These are phyloP conservation scores for Diophrys sp. DNA, from an alignment of 73 alveolate species.

Conservation along the genomic window DNA sequence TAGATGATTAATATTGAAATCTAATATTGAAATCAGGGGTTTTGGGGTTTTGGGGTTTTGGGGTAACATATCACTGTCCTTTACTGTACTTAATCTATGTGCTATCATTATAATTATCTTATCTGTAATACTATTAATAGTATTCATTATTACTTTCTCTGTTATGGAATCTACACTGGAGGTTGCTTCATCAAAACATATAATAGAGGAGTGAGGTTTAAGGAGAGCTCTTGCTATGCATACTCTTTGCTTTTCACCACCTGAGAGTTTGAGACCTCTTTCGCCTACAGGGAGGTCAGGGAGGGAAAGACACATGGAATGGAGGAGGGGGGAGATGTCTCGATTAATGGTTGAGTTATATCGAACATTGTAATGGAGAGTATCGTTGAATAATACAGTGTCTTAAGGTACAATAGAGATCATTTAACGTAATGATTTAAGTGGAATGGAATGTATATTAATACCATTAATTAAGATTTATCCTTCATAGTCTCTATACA, in stretches of 20 bases:
- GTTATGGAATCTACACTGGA: constrained; percentile 55
- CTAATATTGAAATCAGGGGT: no score
- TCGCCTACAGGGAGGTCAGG: no score
- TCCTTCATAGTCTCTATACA: constrained; percentile 69
- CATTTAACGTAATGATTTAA: constrained; percentile 50
- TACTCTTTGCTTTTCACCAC: constrained; percentile 77
- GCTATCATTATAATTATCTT: constrained; percentile 42
- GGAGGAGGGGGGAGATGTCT: no score
- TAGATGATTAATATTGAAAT: no score
- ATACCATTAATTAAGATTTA: constrained; percentile 54
- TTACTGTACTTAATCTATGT: constrained; percentile 78
- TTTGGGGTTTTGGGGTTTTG: no score
- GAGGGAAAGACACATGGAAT: no score
- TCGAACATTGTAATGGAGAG: constrained; percentile 68
- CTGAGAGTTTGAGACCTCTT: constrained; percentile 71
- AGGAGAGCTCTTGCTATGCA: constrained; percentile 66
- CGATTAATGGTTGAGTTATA: no score
- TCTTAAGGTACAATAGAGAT: constrained; percentile 69
- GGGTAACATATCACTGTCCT: no score
- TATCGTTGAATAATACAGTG: constrained; percentile 70
- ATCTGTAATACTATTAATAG: constrained; percentile 33
- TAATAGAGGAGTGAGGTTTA: constrained; percentile 46
- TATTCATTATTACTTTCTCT: constrained; percentile 42
- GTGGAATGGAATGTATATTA: constrained; percentile 41
- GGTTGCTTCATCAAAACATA: constrained; percentile 67